Base-by-base conservation (phyloP, 169 alveolate species). In the Eimeria zaria region DNA sequence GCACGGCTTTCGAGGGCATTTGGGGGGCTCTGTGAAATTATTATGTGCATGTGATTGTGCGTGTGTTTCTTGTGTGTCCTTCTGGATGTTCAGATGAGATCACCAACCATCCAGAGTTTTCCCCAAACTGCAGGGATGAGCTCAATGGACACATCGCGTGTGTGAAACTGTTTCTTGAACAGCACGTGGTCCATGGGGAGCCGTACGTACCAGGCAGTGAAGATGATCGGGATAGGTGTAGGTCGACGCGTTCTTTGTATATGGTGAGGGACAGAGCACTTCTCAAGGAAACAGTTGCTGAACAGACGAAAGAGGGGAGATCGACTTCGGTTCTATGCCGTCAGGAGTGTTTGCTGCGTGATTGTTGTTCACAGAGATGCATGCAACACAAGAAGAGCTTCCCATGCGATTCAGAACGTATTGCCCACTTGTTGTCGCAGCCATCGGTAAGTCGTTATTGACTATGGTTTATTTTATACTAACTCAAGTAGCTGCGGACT, bases 91-190 rank as follows among this genome's bases (percentile, higher is more conserved):
- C 36, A 51, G 84, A 41, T 67, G 67, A 36, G 24, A 44, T 1
- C 53, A 30, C 60, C 24, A 22, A 30, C 55, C 74, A 71, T 14
- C 88, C 89, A 36, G 62, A 41, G 33, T 95, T 95, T 89, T 64
- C 89, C 64, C 22, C 11, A 41, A 95, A 95, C 88, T 95, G 97
- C 90, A 60, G 95, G 90, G 97, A 95, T 39, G 97, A 95, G 62
- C 91, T 95, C 46, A 78, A 95, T 48, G 97, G 95, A 5, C 97
- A 95, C 73, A 83, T 95, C 12, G 74, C 58, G 33, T 95, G 97
- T 41, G 97, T 81, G 33, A 95, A 95, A 91, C 83, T 95, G 14
- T 95, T 95, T n/a, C 89, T 95, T 41, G 97, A 84, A 60, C 95
- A 95, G 71, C 97, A 95, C 81, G 97, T 87, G 36, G 74, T 60